Evolutionary conservation across 306 rosid genomes (phyloP), one percentile per base, ranked within the genome.

Genomic region (Aeschynomene evenia): DNA sequence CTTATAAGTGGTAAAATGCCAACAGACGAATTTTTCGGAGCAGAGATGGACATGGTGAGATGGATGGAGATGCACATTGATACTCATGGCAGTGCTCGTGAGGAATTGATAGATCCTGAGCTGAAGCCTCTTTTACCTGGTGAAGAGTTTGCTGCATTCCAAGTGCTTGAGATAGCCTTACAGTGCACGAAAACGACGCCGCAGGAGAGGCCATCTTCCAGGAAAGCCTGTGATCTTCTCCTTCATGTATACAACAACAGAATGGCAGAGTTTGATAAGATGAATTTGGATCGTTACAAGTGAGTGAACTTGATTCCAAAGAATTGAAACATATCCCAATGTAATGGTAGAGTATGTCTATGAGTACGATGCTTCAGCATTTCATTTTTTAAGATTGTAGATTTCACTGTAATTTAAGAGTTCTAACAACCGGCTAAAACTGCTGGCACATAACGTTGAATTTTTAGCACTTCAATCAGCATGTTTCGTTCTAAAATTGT

Each of bases 31-130:
- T 33, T 42, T 15, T 94, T 94, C 49, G 92, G 96, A 3, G 81
- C 70, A 73, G 97, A 84, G 26, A 81, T 94, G 88, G 96, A 91
- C 84, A 91, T 94, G 97, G 99, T 94, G 77, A 91, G 97, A 72
- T 94, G 99, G 99, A 81, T 91, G 12, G 96, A 88, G 82, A 79
- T 67, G 22, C 83, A 68, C 15, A 51, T 84, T 36, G 85, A 85
- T 56, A 76, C 66, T 89, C 83, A 77, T 36, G 89, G 74, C 26
- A 31, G 72, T 34, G 55, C 45, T 6, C 65, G 83, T 4, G 95
- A 83, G 77, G 89, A 83, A 63, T 5, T 94, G 80, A 76, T 94
- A 40, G 97, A 90, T 75, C 80, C 88, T 14, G 81, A 78, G 15
- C 65, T 91, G 79, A 85, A 72, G 58, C 90, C 97, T 22, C 80